Evolutionary conservation across 176 grass and related monocot genomes (phyloP), one percentile per base, ranked within the genome.

Genomic region (Themeda triandra): DNA sequence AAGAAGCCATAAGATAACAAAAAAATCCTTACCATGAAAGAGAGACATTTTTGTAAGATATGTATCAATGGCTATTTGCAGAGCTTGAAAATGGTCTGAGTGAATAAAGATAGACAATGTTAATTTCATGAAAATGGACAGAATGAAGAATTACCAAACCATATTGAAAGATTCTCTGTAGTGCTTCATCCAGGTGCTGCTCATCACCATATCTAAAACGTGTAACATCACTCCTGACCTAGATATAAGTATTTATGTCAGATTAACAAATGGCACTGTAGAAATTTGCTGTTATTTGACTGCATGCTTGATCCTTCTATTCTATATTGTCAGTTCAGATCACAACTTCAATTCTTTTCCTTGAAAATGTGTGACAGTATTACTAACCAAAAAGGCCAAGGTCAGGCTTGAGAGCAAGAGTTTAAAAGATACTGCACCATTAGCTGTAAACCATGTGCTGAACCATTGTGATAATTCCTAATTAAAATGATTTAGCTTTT

Each of bases 141-240:
- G 82, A 71, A 45, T 40, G 32, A 40, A 69, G 65, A 88, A 78
- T 80, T 91, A 98, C 95, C 92, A 90, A 90, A 63, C 95, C 95
- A 82, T 98, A 98, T 86, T 98, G 95, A 84, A 98, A 98, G 71
- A 98, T 98, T 80, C 95, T 56, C 62, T 98, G 92, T 56, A 98
- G 67, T 5, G 92, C 95, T 86, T 98, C 95, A 24, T 98, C 95
- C 76, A 94, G 79, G 62, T 98, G 92, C 69, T 98, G 95, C 62
- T 98, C 95, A 82, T 98, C 95, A 93, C 95, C 92, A 59, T 98
- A 98, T 64, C 95, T 86, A 83, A 80, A 98, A 49, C 95, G 90
- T 37, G 83, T 98, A 85, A 98, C 95, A 92, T 98, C 95, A 88
- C 68, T 90, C 79, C 95, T 91, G 64, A 98, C 95, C 95, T 98